phyloP scores from a whole-genome alignment of 2,329 filamentous ascomycete genomes.

The Ramularia collo-cygni region DNA sequence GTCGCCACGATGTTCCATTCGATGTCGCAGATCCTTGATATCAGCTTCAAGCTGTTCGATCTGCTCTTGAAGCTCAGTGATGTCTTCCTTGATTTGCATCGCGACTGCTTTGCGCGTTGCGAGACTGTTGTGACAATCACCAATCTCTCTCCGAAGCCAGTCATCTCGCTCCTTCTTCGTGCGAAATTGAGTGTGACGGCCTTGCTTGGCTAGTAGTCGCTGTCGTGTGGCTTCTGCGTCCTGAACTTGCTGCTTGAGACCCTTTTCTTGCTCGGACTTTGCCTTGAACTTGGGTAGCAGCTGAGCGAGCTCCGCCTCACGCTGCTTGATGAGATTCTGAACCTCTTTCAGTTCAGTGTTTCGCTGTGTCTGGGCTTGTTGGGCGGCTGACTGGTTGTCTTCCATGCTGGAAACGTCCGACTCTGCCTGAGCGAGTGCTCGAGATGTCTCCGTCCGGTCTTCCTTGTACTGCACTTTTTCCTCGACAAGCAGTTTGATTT shows the following conservation, averaged over 20 bases:
- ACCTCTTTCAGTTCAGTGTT: constrained; percentile 66
- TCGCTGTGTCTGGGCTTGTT: constrained; percentile 65
- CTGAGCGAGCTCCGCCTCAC: constrained; percentile 67
- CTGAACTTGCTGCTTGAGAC: constrained; percentile 64
- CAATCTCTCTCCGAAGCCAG: constrained; percentile 72
- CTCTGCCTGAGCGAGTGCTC: constrained; percentile 76
- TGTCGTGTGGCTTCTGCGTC: constrained; percentile 67
- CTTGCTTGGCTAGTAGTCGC: constrained; percentile 86
- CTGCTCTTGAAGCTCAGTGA: constrained; percentile 60
- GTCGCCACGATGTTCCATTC: constrained; percentile 71
- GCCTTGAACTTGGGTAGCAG: constrained; percentile 71
- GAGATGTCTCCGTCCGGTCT: constrained; percentile 76
- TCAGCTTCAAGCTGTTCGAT: constrained; percentile 68
- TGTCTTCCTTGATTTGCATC: constrained; percentile 78
- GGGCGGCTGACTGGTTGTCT: constrained; percentile 73
- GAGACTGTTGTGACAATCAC: constrained; percentile 68
- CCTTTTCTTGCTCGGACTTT: constrained; percentile 65
- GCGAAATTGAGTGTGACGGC: constrained; percentile 76
- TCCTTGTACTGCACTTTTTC: constrained; percentile 85
- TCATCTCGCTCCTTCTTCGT: constrained; percentile 83
- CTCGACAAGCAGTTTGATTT: constrained; percentile 75
- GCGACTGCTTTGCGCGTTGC: constrained; percentile 77
- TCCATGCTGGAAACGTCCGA: constrained; percentile 73
- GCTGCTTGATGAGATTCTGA: constrained; percentile 64
- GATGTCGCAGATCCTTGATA: constrained; percentile 61